phyloP scores from a whole-genome alignment of 129 eudicot genomes.

The Mikania micrantha region DNA sequence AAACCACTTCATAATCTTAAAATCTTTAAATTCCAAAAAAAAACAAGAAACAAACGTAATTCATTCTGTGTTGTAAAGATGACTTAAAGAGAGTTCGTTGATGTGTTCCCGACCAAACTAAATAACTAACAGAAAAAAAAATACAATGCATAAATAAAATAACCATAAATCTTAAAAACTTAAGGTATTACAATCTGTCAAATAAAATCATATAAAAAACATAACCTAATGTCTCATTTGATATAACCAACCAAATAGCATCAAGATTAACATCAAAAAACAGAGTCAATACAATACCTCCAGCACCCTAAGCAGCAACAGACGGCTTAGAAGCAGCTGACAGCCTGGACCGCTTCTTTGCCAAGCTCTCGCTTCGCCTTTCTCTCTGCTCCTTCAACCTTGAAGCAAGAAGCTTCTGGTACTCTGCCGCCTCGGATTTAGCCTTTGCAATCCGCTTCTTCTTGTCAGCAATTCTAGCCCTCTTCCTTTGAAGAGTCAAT shows the following conservation, averaged over 20 bases:
- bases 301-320: constrained; percentile 31
- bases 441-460: constrained; percentile 88
- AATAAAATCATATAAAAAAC: constrained; percentile 7
- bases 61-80: too few relatives aligned
- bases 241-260: neutral
- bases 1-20: too few relatives aligned
- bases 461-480: constrained; percentile 86
- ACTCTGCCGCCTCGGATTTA: constrained; percentile 74
- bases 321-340: constrained; percentile 78
- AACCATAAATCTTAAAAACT: neutral
- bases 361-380: constrained; percentile 78
- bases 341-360: constrained; percentile 72
- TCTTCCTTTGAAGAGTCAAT: constrained; percentile 76
- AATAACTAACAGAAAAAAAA: too few relatives aligned
- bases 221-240: constrained; percentile 1
- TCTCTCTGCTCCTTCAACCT: constrained; percentile 85
- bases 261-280: constrained; percentile 14
- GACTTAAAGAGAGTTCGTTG: too few relatives aligned
- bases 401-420: constrained; percentile 78
- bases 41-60: too few relatives aligned
- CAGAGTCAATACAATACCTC: constrained; percentile 4
- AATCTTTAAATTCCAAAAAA: too few relatives aligned
- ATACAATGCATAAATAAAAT: neutral
- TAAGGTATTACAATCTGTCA: constrained; percentile 1
- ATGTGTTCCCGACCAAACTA: too few relatives aligned